A percentile compares a stretch with the other conserved stretches of the same genome.
Evolutionary conservation across 1,139 yeast species (phyloP).

Genomic region (Candida tunisiensis): DNA sequence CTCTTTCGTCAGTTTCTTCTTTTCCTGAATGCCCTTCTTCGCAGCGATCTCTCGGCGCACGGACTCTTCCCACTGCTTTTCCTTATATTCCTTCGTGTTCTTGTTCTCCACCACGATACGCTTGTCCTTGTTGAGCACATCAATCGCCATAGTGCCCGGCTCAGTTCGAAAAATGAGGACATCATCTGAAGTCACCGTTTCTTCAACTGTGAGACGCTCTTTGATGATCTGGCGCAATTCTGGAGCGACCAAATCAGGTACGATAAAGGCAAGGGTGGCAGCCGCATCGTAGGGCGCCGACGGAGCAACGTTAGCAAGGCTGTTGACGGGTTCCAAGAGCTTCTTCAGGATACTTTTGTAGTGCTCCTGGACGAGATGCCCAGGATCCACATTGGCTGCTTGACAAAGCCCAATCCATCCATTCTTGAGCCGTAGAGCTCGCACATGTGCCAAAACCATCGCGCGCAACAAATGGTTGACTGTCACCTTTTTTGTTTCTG

Average conservation of each 20-base stretch:
- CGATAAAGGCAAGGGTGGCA: slow-evolving; percentile 53
- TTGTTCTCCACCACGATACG: slow-evolving; percentile 27
- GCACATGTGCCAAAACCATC: slow-evolving; percentile 41
- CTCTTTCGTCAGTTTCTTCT: slow-evolving; percentile 54
- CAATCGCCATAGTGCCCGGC: slow-evolving; percentile 56
- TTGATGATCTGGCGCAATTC: slow-evolving; percentile 26
- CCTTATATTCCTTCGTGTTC: slow-evolving; percentile 70
- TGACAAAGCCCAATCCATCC: slow-evolving; percentile 77
- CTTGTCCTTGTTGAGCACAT: slow-evolving; percentile 33
- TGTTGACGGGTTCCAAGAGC: slow-evolving; percentile 13
- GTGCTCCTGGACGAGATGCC: slow-evolving; percentile 29
- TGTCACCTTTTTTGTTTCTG: too few relatives aligned
- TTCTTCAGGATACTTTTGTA: slow-evolving; percentile 23
- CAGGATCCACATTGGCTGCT: slow-evolving; percentile 48
- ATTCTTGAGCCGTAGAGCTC: slow-evolving; percentile 23
- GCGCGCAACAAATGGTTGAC: too few relatives aligned
- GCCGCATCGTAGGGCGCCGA: slow-evolving; percentile 38
- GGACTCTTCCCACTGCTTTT: slow-evolving; percentile 78
- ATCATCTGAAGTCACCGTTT: slow-evolving; percentile 22
- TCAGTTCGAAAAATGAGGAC: slow-evolving; percentile 48
- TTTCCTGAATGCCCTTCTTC: slow-evolving; percentile 22
- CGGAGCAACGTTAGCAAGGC: slow-evolving; percentile 5
- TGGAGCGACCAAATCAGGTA: slow-evolving; percentile 44
- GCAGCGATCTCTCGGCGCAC: slow-evolving; percentile 58
- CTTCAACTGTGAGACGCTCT: slow-evolving; percentile 9